Evolutionary conservation across 2,329 filamentous ascomycete genomes (phyloP), one percentile per base, ranked within the genome.

Genomic region (Pseudogymnoascus sp.): DNA sequence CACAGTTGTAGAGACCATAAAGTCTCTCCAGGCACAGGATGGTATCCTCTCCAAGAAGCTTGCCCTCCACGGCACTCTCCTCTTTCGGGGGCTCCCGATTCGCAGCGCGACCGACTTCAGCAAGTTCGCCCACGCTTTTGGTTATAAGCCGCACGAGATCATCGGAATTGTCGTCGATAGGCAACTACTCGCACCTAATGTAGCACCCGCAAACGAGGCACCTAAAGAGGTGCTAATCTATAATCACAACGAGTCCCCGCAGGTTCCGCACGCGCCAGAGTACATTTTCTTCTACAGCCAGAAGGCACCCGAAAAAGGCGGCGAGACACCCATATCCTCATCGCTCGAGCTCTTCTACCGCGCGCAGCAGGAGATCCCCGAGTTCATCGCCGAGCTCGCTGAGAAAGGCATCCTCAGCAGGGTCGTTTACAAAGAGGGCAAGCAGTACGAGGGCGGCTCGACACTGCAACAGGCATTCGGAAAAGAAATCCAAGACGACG

Each of bases 221-320:
- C 77, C 79, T 1, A 79, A 79, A 65, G 74, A 79, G 59, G 76
- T 79, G 0, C 70, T 76, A 6, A 80, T 81, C 41, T 81, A 80
- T 67, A 80, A 75, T 65, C 80, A 81, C 69, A 82, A 81, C 64
- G 80, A 82, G 65, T 80, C 77, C 0, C 77, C 78, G 0, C 79
- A 81, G 64, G 79, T 81, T 0, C 80, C 80, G 1, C 80, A 81
- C 63, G 78, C 79, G 0, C 79, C 80, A 0, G 79, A 78, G 64
- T 81, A 81, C 63, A 77, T 81, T 59, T 80, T 81, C 67, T 80
- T 81, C 71, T 81, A 80, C 55, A 69, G 72, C 1, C 75, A 80
- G 63, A 70, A 68, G 5, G 77, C 72, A 0, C 75, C 77, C 0
- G 52, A 38, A 0, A 70, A 67, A 18, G 74, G 75, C 1, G 74